Percentiles rank a stretch among this genome's conserved stretches.
Evolutionary conservation across 768 basidiomycete genomes (phyloP).

Genomic region (Podaxis mareebaensis): DNA sequence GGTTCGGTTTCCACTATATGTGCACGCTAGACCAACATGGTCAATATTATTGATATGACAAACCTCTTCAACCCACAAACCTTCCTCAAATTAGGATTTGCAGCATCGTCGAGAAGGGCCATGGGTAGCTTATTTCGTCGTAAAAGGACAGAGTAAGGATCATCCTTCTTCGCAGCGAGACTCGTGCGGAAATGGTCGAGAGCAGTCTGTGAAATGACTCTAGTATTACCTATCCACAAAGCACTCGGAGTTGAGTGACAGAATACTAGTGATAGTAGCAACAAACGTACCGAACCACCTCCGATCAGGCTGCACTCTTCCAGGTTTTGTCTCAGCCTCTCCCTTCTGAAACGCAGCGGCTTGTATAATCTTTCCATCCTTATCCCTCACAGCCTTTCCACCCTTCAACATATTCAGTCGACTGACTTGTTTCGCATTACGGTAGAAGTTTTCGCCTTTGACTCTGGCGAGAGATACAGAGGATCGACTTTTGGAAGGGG

Average conservation of each 20-base stretch:
- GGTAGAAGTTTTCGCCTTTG: constrained; percentile 98
- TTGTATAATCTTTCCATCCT: constrained; percentile 88
- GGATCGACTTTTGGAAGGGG: constrained; percentile 42
- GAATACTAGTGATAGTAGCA: background rate
- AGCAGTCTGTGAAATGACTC: constrained; percentile 95
- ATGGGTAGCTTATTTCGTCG: constrained; percentile 96
- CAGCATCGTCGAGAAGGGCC: constrained; percentile 90
- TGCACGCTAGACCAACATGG: constrained; percentile 54
- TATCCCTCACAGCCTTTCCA: constrained; percentile 88
- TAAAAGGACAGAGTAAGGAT: constrained; percentile 94
- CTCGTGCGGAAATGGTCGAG: constrained; percentile 95
- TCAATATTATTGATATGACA: background rate
- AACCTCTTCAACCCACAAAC: constrained; percentile 36
- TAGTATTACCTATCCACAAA: constrained; percentile 77
- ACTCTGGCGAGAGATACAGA: constrained; percentile 65
- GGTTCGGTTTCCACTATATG: constrained; percentile 97
- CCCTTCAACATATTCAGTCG: constrained; percentile 91
- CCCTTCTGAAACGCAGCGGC: constrained; percentile 95
- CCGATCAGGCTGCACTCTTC: constrained; percentile 91
- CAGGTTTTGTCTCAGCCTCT: constrained; percentile 88
- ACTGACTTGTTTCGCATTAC: constrained; percentile 86
- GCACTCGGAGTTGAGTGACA: background rate
- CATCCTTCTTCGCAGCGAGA: constrained; percentile 79
- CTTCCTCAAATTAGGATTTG: constrained; percentile 79
- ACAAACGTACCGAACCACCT: constrained; percentile 89